Base-by-base conservation (phyloP, 495 filamentous ascomycete genomes). In the Penicillium soppii region DNA sequence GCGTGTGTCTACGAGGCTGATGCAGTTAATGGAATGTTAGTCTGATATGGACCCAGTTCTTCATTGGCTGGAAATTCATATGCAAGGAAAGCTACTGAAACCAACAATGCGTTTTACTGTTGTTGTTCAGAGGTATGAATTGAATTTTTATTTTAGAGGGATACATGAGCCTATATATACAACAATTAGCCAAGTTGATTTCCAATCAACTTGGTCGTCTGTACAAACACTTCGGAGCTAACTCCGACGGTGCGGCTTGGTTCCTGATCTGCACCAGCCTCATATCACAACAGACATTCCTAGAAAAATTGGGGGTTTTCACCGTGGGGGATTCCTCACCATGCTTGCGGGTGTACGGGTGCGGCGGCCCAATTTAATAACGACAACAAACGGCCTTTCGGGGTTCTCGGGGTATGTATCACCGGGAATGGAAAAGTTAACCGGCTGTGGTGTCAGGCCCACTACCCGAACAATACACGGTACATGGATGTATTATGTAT, bases 221-320 rank as follows among this genome's bases (percentile, higher is more conserved):
- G 42, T 33, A 33, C 12, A 45, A 26, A 33, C 42, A 33, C 20
- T 6, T 45, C 42, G 42, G 42, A 33, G 16, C 1, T 45, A 33
- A 32, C 33, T 45, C 15, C 42, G 27, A 45, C 9, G 8, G 26
- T 22, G 26, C 42, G 42, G 26, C 42, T 45, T 32, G 17, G 27
- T 45, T 45, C 27, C 16, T 33, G 42, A 45, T 33, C 25, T 45
- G 42, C 39, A 42, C 22, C 20, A 42, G 22, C 39, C 22, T 42
- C 39, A 42, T 16, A 42, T 42, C 1, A 42, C 37, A 40, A 40
- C 37, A 40, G n/a, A n/a, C n/a, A n/a, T n/a, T n/a, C n/a, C n/a
- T n/a, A n/a, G n/a, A n/a, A n/a, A n/a, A n/a, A n/a, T n/a, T n/a
- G n/a, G n/a, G n/a, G n/a, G n/a, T n/a, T n/a, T n/a, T n/a, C n/a